Base-by-base conservation (phyloP, 371 early-diverging fungal species). In the Funneliformis caledonium region DNA sequence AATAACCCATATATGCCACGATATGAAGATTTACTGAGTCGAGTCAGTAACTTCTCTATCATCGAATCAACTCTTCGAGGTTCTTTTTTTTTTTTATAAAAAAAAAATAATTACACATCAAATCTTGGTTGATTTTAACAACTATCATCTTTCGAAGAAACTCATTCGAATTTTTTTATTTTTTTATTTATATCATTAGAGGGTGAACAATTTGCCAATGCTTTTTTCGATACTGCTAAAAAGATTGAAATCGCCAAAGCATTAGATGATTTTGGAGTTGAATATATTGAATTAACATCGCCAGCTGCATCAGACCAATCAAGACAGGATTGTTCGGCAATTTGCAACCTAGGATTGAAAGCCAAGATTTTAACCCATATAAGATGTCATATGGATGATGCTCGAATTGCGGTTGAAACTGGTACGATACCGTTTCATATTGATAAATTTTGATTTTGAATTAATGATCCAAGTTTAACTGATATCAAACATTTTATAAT, bases 121-220 rank as follows among this genome's bases (percentile, higher is more conserved):
- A 72, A 31, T 42, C 4, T 9, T 48, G 26, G 22, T 10, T 7
- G 50, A 19, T 50, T 50, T 1, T 52, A 12, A 0, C 10, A 37
- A 37, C 37, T 37, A 37, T 37, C 37, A 4, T 14, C 14, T 19
- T 56, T 56, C 4, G 19, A 56, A 56, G 11, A 14, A 56, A 56
- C 19, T 56, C 4, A 14, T 56, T 14, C 56, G 56, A 56, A 56
- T 14, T 14, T 37, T 26, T 37, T 37, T 37, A 37, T 37, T 14
- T 14, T 6, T 8, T 61, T 48, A n/a, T n/a, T 26, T 26, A 10
- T 16, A 48, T 76, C 22, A 12, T 62, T 83, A 90, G 97, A 98
- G 92, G 98, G 98, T 60, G 98, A 98, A 84, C 98, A 98, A 87
- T 98, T 98, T 86, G 97, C 97, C 79, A 97, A 97, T 86, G 98